Evolutionary conservation across 2,329 filamentous ascomycete species (phyloP).

Genomic region (Penicillium fuscoglaucum): DNA sequence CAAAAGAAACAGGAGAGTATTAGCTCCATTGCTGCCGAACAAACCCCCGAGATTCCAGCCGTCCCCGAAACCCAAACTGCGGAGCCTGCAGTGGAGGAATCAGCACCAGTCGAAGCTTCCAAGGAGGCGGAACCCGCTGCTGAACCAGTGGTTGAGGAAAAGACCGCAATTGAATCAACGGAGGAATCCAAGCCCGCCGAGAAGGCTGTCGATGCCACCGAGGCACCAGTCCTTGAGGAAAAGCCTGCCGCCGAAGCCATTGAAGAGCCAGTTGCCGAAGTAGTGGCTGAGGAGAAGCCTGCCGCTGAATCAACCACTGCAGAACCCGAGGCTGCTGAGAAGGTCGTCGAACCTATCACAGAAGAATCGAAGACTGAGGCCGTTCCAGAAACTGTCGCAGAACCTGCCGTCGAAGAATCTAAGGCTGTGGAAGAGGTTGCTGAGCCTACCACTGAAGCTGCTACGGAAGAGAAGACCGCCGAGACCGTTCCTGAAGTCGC

Average conservation of each 20-base stretch:
- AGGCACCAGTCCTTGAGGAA: slow-evolving; percentile 2
- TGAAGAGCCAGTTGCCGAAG: background rate
- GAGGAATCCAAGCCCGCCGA: slow-evolving; percentile 15
- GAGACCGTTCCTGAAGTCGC: slow-evolving; percentile 6
- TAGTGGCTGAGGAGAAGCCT: slow-evolving; percentile 8
- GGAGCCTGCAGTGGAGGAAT: slow-evolving; percentile 12
- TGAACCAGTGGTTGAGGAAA: slow-evolving; percentile 7
- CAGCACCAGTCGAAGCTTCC: slow-evolving; percentile 6
- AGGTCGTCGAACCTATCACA: slow-evolving; percentile 9
- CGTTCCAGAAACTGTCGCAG: slow-evolving; percentile 7
- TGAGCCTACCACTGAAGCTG: slow-evolving; percentile 3
- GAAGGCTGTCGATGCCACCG: background rate
- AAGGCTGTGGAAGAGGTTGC: background rate
- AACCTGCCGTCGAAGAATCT: slow-evolving; percentile 6
- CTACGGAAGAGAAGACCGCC: background rate
- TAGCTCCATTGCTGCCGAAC: slow-evolving; percentile 10
- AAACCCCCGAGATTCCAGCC: slow-evolving; percentile 9
- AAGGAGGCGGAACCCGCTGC: slow-evolving; percentile 4
- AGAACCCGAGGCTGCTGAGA: slow-evolving; percentile 10
- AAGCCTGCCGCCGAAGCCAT: slow-evolving; percentile 12
- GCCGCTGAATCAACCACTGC: background rate
- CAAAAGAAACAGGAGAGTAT: slow-evolving; percentile 22
- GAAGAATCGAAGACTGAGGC: slow-evolving; percentile 9
- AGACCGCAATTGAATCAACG: slow-evolving; percentile 11
- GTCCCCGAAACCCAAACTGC: slow-evolving; percentile 12